A percentile compares a stretch with the other conserved stretches of the same genome.
Evolutionary conservation across 2,329 filamentous ascomycete genomes (phyloP).

Genomic region (Bipolaris zeicola): DNA sequence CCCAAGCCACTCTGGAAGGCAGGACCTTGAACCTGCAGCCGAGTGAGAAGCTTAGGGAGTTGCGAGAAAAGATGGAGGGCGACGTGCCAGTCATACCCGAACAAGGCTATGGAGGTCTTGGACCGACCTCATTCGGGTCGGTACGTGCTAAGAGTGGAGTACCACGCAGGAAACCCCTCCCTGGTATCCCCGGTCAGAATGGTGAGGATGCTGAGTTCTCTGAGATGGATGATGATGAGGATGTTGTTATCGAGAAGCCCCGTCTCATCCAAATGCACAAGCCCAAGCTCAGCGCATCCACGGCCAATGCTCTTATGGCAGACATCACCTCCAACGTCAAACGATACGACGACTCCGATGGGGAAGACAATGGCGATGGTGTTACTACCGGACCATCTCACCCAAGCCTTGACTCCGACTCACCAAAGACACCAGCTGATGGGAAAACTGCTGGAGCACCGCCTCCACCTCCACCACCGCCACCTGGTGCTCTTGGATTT

Average conservation of each 20-base stretch:
- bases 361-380: conserved; percentile 71
- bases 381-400: conserved; percentile 76
- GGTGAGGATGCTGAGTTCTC: conserved; percentile 47
- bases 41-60: conserved; percentile 86
- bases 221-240: conserved; percentile 58
- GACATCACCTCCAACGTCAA: conserved; percentile 79
- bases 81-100: conserved; percentile 53
- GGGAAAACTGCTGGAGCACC: conserved; percentile 52
- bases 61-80: conserved; percentile 93
- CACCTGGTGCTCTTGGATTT: conserved; percentile 48
- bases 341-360: conserved; percentile 74
- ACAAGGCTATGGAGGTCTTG: conserved; percentile 58
- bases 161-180: conserved; percentile 45
- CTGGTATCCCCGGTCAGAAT: conserved; percentile 40
- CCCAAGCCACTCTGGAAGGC: conserved; percentile 94
- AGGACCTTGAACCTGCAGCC: conserved; percentile 84
- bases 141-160: conserved; percentile 51
- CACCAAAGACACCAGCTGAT: conserved; percentile 70
- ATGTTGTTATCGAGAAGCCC: conserved; percentile 75
- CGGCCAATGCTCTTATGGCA: conserved; percentile 70
- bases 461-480: conserved; percentile 54
- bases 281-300: conserved; percentile 65
- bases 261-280: conserved; percentile 78
- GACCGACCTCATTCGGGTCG: conserved; percentile 69
- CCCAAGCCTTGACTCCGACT: conserved; percentile 72